These are phyloP conservation scores for Lanmaoa pseudosensibilis DNA, from an alignment of 768 basidiomycete genomes.

Conservation along the genomic window DNA sequence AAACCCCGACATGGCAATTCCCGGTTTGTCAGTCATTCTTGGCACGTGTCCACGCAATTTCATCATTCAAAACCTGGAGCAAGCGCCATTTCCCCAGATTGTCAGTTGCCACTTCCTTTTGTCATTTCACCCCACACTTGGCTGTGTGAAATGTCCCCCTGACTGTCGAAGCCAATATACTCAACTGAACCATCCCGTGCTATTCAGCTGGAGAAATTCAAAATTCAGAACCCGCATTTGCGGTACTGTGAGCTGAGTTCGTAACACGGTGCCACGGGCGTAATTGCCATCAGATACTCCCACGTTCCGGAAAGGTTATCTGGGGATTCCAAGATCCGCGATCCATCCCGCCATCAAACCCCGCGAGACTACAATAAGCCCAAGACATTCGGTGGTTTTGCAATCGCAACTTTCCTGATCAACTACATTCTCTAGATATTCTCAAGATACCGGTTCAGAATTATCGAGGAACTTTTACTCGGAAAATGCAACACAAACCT, in stretches of 20 bases:
- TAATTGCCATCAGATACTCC: slow-evolving; percentile 8
- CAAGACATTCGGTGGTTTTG: background rate
- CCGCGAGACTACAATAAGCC: slow-evolving; percentile 3
- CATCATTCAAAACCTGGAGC: slow-evolving; percentile 6
- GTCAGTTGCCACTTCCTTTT: background rate
- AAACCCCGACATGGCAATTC: slow-evolving; percentile 30
- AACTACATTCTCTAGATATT: background rate
- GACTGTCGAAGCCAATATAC: no score
- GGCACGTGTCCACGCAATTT: slow-evolving; percentile 24
- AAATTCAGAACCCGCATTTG: background rate
- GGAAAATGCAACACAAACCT: background rate
- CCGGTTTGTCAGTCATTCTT: slow-evolving; percentile 17
- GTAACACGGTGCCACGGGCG: slow-evolving; percentile 8
- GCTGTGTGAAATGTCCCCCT: background rate
- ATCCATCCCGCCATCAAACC: background rate
- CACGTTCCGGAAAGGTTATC: slow-evolving; percentile 19
- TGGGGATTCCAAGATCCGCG: slow-evolving; percentile 25
- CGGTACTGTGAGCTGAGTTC: background rate
- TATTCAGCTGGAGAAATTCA: background rate
- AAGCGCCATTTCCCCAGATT: slow-evolving; percentile 15
- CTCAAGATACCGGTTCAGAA: background rate
- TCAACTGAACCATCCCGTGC: background rate
- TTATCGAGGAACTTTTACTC: background rate
- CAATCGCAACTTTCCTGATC: background rate
- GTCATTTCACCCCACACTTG: background rate